phyloP scores from a whole-genome alignment of 176 grass and related monocot genomes.

The Zoysia japonica region DNA sequence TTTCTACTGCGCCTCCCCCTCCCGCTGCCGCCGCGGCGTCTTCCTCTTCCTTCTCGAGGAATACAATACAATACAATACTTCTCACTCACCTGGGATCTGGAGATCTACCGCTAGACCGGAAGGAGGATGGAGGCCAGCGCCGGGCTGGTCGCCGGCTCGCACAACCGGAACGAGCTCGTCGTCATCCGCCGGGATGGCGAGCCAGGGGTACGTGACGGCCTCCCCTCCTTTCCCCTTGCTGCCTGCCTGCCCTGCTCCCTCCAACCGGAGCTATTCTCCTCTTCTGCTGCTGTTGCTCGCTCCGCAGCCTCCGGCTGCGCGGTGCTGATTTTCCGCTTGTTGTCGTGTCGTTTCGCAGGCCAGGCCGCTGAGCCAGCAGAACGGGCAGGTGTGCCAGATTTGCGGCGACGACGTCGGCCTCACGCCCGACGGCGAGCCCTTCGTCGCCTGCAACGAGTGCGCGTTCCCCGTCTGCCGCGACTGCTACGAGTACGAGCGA shows the following conservation, averaged over 20 bases:
- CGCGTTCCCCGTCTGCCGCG: conserved; percentile 70
- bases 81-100: neutral
- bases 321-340: conserved; percentile 27
- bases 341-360: neutral
- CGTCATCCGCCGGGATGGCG: conserved; percentile 66
- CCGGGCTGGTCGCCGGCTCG: conserved; percentile 69
- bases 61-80: neutral
- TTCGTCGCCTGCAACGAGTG: conserved; percentile 75
- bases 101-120: conserved; percentile 30
- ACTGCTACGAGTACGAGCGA: conserved; percentile 76
- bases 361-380: conserved; percentile 24
- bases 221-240: too few species aligned
- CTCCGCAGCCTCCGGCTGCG: neutral
- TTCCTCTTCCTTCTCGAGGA: neutral
- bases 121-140: conserved; percentile 59
- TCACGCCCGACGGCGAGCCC: conserved; percentile 49
- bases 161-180: conserved; percentile 84
- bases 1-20: neutral
- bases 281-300: neutral
- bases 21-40: neutral
- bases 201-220: conserved; percentile 12
- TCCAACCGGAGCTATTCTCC: too few species aligned
- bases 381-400: conserved; percentile 54
- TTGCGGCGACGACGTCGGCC: conserved; percentile 58
- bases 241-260: neutral